Evolutionary conservation across 306 rosid genomes (phyloP), one percentile per base, ranked within the genome.

Genomic region (Cicer chorassanicum): DNA sequence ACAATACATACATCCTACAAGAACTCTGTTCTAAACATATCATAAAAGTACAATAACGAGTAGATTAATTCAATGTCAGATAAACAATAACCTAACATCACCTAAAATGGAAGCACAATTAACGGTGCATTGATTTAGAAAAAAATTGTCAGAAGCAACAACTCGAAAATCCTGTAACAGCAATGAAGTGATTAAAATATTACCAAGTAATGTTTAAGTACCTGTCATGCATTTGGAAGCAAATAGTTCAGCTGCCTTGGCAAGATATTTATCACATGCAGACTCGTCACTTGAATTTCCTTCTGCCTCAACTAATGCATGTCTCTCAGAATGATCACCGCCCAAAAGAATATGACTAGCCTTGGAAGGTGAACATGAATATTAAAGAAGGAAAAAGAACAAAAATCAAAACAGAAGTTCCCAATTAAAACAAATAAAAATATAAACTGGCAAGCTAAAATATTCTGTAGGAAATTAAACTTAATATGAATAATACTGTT

Each of bases 281-380:
- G 89, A 79, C 54, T 76, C 88, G 59, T 86, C 86, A 79, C 82
- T 78, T 74, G 79, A 76, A 78, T 78, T 80, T 87, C 80, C 89
- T 72, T 85, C 94, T 44, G 80, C 90, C 86, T 84, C 97, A 78
- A 94, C 81, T 61, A 89, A 81, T 80, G 83, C 94, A 82, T 72
- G 89, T 82, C 88, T 82, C 77, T 91, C 96, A 39, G 85, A 82
- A 82, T 40, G 80, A 83, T 90, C 94, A 7, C 94, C 92, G 8
- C 83, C 91, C 73, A 71, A 75, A 82, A 91, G 91, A 81, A 86
- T 60, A 36, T 21, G 85, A 68, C 88, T 82, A 78, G 97, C 98
- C 98, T 93, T 69, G 57, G 21, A 77, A 69, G 41, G 46, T 61
- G 40, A 79, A 73, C 55, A 72, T 44, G 64, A 81, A 67, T 54